A percentile compares a stretch with the other conserved stretches of the same genome.
These are phyloP conservation scores for Scytalidium lignicola DNA, from an alignment of 2,329 filamentous ascomycete species.

Conservation along the genomic window DNA sequence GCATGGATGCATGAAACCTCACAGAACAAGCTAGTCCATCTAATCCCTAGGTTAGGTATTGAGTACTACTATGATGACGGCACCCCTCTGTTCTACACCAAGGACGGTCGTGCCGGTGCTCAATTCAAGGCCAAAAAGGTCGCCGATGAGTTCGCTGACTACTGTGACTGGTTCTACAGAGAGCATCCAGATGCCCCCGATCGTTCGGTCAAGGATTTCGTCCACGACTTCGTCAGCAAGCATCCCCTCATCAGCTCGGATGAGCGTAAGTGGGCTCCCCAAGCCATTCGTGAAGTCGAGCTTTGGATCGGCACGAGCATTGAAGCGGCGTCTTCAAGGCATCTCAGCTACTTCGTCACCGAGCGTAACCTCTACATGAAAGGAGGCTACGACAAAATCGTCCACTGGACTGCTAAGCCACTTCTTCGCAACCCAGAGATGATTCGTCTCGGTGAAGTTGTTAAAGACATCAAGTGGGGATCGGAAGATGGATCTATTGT, in stretches of 20 bases:
- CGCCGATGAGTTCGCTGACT: constrained; percentile 39
- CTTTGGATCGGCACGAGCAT: constrained; percentile 37
- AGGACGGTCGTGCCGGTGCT: constrained; percentile 35
- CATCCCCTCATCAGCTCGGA: constrained; percentile 36
- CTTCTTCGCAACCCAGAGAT: constrained; percentile 29
- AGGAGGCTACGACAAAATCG: constrained; percentile 38
- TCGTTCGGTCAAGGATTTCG: constrained; percentile 33
- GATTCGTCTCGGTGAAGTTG: constrained; percentile 32
- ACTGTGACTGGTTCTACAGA: constrained; percentile 35
- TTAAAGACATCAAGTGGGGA: constrained; percentile 34
- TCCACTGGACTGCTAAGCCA: constrained; percentile 34
- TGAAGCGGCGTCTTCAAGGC: constrained; percentile 36
- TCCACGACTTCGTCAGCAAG: constrained; percentile 33
- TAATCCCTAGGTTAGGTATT: constrained; percentile 35
- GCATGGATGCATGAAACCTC: constrained; percentile 41
- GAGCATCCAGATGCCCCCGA: constrained; percentile 36
- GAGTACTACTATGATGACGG: constrained; percentile 41
- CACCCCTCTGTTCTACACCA: constrained; percentile 35
- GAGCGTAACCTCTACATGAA: constrained; percentile 41
- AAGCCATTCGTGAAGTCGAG: constrained; percentile 37
- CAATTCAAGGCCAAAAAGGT: constrained; percentile 43
- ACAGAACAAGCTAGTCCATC: constrained; percentile 37
- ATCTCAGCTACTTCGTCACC: constrained; percentile 37
- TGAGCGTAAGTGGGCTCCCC: constrained; percentile 38
- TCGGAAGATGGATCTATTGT: constrained; percentile 25